These are phyloP conservation scores for Telfairia occidentalis DNA, from an alignment of 331 rosid species.

Conservation along the genomic window DNA sequence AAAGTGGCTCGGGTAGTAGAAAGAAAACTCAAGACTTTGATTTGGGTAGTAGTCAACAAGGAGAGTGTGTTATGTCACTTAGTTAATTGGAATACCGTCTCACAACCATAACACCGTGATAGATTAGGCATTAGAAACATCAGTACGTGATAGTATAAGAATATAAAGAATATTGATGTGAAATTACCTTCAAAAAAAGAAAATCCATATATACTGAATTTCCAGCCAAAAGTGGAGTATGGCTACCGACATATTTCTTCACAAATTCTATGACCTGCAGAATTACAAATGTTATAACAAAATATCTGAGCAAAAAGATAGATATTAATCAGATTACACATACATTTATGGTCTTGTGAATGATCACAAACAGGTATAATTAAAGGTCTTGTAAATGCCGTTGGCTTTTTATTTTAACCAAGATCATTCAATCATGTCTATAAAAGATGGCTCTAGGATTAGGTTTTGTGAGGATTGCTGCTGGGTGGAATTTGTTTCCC, in stretches of 20 bases:
- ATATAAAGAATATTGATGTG: neutral
- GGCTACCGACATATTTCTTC: slow-evolving; percentile 40
- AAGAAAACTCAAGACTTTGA: neutral
- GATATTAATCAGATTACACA: neutral
- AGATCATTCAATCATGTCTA: neutral
- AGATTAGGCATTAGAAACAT: neutral
- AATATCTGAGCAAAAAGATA: neutral
- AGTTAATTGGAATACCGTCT: neutral
- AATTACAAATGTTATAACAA: neutral
- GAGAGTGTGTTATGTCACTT: neutral
- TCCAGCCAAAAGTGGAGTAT: slow-evolving; percentile 75
- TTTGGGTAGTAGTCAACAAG: neutral
- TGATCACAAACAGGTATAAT: neutral
- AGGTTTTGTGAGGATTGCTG: neutral
- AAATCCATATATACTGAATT: slow-evolving; percentile 75
- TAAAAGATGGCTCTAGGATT: neutral
- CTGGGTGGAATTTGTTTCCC: neutral
- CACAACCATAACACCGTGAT: neutral
- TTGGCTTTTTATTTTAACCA: neutral
- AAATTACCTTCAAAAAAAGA: slow-evolving; percentile 61
- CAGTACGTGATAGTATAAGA: neutral
- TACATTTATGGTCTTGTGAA: neutral
- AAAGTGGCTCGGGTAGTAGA: neutral
- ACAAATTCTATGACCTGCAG: slow-evolving; percentile 89
- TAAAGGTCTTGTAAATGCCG: neutral